These are phyloP conservation scores for Arxiozyma heterogenica DNA, from an alignment of 1,139 yeast species.

Conservation along the genomic window DNA sequence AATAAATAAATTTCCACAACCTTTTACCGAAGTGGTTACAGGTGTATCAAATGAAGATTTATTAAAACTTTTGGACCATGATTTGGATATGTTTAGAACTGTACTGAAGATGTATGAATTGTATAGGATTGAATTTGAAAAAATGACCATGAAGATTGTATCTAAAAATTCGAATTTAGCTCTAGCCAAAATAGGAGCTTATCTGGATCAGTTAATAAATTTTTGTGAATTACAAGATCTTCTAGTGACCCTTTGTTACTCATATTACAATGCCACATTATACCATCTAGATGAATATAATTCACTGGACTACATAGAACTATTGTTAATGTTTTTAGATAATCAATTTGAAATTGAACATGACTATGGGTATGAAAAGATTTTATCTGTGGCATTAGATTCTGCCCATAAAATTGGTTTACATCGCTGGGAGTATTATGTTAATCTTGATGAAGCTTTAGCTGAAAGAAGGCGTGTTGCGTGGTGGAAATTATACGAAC, in stretches of 20 bases:
- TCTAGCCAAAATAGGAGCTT: constrained; percentile 1
- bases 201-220: constrained; percentile 7
- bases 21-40: constrained; percentile 16
- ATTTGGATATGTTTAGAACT: constrained; percentile 20
- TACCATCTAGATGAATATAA: constrained; percentile 19
- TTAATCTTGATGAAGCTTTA: constrained; percentile 17
- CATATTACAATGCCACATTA: constrained; percentile 20
- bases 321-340: constrained; percentile 18
- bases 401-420: constrained; percentile 23
- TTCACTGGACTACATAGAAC: constrained; percentile 23
- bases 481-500: constrained; percentile 22
- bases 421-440: constrained; percentile 20
- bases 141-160: constrained; percentile 10
- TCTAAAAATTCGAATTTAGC: constrained; percentile 2
- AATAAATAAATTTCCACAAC: constrained; percentile 17
- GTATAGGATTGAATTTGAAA: constrained; percentile 13
- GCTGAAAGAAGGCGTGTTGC: constrained; percentile 18
- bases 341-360: constrained; percentile 21
- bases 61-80: constrained; percentile 12
- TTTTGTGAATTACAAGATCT: constrained; percentile 19
- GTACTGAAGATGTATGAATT: constrained; percentile 16
- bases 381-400: constrained; percentile 18
- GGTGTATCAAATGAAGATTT: constrained; percentile 11
- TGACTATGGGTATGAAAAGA: constrained; percentile 20
- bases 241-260: constrained; percentile 18